phyloP scores from a whole-genome alignment of 2,329 filamentous ascomycete genomes.

The Cylindrodendrum hubeiense region DNA sequence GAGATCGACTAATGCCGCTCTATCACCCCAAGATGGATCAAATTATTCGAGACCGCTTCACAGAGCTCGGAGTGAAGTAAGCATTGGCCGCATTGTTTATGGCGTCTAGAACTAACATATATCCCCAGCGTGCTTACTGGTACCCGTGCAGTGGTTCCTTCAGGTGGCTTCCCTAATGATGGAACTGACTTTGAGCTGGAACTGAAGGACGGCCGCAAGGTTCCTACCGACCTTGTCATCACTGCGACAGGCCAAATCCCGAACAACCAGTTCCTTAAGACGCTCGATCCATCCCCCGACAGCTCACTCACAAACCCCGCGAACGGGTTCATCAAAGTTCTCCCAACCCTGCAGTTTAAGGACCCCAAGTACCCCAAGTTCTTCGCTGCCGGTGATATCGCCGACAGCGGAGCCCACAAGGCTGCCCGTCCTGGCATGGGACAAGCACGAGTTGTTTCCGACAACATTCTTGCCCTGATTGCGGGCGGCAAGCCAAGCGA shows the following conservation, averaged over 20 bases:
- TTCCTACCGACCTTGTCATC: constrained; percentile 39
- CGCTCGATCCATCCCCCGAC: constrained; percentile 15
- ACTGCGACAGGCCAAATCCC: constrained; percentile 41
- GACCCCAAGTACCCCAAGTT: constrained; percentile 40
- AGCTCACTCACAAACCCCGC: constrained; percentile 29
- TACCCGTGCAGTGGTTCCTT: constrained; percentile 36
- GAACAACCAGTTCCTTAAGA: constrained; percentile 41
- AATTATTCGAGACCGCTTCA: constrained; percentile 33
- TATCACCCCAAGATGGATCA: constrained; percentile 43
- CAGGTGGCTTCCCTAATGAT: constrained; percentile 36
- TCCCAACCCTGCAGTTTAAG: constrained; percentile 36
- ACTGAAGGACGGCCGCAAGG: constrained; percentile 37
- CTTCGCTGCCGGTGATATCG: constrained; percentile 42
- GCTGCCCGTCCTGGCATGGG: constrained; percentile 36
- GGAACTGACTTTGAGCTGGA: constrained; percentile 34
- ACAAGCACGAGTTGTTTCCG: constrained; percentile 36
- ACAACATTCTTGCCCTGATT: constrained; percentile 41
- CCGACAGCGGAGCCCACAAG: constrained; percentile 43
- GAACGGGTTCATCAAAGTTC: constrained; percentile 41
- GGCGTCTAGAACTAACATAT: neutral
- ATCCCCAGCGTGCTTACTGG: constrained; percentile 38
- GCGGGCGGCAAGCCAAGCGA: constrained; percentile 25
- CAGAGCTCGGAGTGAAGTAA: constrained; percentile 41
- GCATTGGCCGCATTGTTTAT: neutral
- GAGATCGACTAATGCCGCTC: constrained; percentile 40